phyloP scores from a whole-genome alignment of 2,329 filamentous ascomycete genomes.

The Ophidiomyces ophidiicola region DNA sequence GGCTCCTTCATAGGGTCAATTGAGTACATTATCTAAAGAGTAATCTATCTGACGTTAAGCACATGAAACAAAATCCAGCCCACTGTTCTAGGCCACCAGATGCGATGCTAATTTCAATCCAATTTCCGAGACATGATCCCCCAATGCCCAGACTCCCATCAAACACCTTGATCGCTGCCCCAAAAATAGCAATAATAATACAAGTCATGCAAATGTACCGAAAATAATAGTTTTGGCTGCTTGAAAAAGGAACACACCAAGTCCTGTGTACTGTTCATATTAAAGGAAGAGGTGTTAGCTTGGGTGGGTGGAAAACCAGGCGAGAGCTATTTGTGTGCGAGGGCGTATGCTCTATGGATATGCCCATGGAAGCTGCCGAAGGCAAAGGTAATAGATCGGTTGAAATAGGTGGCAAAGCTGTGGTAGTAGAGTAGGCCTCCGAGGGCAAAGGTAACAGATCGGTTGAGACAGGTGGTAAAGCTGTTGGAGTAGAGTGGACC shows the following conservation, averaged over 20 bases:
- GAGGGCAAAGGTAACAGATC: too few species aligned
- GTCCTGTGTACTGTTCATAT: neutral
- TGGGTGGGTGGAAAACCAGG: conserved; percentile 6
- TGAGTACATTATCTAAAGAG: too few species aligned
- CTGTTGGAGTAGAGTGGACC: neutral
- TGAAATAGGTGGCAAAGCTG: neutral
- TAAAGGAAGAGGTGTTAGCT: conserved; percentile 3
- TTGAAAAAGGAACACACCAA: neutral
- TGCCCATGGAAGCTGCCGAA: neutral
- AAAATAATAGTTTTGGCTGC: neutral
- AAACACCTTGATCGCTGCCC: neutral
- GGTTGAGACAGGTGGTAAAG: neutral
- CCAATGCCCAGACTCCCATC: neutral
- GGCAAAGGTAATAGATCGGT: neutral
- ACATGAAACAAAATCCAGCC: too few species aligned
- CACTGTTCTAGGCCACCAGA: neutral
- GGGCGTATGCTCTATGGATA: too few species aligned
- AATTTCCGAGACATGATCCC: neutral
- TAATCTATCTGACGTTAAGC: too few species aligned
- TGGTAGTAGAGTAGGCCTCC: neutral
- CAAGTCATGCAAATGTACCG: neutral
- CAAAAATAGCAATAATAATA: neutral
- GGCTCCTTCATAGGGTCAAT: too few species aligned
- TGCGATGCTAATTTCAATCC: neutral
- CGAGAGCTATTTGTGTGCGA: neutral